A percentile compares a stretch with the other conserved stretches of the same genome.
phyloP scores from a whole-genome alignment of 2,329 filamentous ascomycete species.

The Dothidotthia symphoricarpi region DNA sequence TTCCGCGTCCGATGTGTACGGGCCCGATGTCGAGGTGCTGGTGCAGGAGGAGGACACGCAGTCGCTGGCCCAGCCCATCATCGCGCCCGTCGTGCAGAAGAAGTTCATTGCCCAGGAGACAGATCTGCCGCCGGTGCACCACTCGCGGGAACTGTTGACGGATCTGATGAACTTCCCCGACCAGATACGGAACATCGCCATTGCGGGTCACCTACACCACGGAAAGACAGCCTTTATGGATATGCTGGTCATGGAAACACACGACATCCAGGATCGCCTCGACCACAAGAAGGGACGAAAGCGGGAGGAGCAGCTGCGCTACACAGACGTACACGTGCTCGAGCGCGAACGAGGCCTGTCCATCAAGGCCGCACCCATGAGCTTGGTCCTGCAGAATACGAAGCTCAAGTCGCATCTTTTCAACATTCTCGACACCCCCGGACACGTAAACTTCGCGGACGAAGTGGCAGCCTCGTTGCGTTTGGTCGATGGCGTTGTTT shows the following conservation, averaged over 20 bases:
- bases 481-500: slow-evolving; percentile 84
- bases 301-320: slow-evolving; percentile 85
- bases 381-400: slow-evolving; percentile 79
- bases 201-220: slow-evolving; percentile 92
- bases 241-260: slow-evolving; percentile 94
- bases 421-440: slow-evolving; percentile 93
- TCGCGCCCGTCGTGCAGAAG: slow-evolving; percentile 88
- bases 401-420: slow-evolving; percentile 93
- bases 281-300: slow-evolving; percentile 79
- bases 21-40: slow-evolving; percentile 87
- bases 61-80: slow-evolving; percentile 85
- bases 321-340: slow-evolving; percentile 87
- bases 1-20: slow-evolving; percentile 94
- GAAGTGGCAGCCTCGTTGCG: slow-evolving; percentile 88
- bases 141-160: slow-evolving; percentile 87
- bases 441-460: slow-evolving; percentile 97
- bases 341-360: slow-evolving; percentile 89
- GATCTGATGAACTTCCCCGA: slow-evolving; percentile 96
- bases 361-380: slow-evolving; percentile 93
- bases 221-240: slow-evolving; percentile 98
- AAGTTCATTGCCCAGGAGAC: slow-evolving; percentile 94
- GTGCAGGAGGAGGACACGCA: slow-evolving; percentile 98
- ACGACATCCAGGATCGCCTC: slow-evolving; percentile 76
- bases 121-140: slow-evolving; percentile 84
- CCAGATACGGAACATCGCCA: slow-evolving; percentile 86